Base-by-base conservation (phyloP, 345 rosid species). In the Aquilaria sinensis region DNA sequence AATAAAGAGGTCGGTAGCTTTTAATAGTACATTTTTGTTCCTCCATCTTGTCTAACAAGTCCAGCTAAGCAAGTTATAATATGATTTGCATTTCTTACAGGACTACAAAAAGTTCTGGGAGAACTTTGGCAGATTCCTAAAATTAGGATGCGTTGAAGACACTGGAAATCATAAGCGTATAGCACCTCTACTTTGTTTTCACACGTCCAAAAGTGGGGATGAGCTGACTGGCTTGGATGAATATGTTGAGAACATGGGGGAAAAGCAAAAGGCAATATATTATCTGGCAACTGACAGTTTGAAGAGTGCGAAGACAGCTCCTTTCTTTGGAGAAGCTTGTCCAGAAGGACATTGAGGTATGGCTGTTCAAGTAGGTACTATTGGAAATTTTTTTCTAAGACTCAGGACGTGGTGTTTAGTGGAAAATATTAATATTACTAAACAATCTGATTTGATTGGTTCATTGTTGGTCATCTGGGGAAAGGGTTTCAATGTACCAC, bases 81-180 rank as follows among this genome's bases (percentile, higher is more conserved):
- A 31, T 67, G 64, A 50, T 64, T 67, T 37, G 9, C 47, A 49
- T 50, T 69, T 60, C 34, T 74, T 68, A 13, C 83, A 94, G 97
- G 99, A 90, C 78, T 94, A 88, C 75, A 88, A 88, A 72, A 94
- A 88, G 61, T 90, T 94, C 74, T 94, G 99, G 99, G 99, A 94
- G 82, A 94, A 94, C 70, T 90, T 88, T 58, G 97, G 99, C 16
- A 82, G 83, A 79, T 90, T 90, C 74, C 55, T 94, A 51, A 94
- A 94, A 63, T 74, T 94, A 79, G 99, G 99, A 67, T 90, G 96
- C 53, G 74, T 94, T 61, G 99, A 94, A 78, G 99, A 94, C 75
- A 43, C 91, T 61, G 97, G 93, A n/a, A 94, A 94, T 71, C 97
- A 94, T 77, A 94, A 88, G 69, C 96, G 97, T 58, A 83, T 94